Conservation (phyloP, 306 rosid genomes). For the Albizia julibrissin region DNA sequence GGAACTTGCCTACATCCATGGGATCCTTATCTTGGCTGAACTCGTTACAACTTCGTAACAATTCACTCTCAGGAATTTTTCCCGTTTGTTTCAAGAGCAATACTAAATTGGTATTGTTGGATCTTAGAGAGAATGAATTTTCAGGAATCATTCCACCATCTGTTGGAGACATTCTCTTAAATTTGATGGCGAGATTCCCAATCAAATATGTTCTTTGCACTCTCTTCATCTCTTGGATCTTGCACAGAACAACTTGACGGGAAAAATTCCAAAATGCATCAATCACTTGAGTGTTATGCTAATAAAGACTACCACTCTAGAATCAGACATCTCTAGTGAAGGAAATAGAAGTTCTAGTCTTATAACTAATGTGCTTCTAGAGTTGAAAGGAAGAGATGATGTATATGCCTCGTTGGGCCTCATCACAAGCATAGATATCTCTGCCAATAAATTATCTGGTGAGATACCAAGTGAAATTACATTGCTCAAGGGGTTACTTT, state of each 20-base stretch:
- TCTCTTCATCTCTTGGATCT: no score
- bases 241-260: no score
- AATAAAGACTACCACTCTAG: no score
- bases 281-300: no score
- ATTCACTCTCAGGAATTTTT: neutral
- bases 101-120: neutral
- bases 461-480: neutral
- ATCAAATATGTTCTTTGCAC: no score
- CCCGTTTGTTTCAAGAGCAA: neutral
- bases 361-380: neutral
- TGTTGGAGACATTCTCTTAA: no score
- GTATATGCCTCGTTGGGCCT: neutral
- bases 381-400: neutral
- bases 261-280: no score
- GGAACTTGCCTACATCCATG: neutral
- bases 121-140: neutral
- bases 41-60: neutral
- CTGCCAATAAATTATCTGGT: no score
- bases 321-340: no score
- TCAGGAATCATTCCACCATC: no score
- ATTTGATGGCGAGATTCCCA: no score
- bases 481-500: neutral
- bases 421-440: neutral
- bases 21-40: neutral
- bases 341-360: no score